Base-by-base conservation (phyloP, 2,329 filamentous ascomycete species). In the Stenocarpella maydis region DNA sequence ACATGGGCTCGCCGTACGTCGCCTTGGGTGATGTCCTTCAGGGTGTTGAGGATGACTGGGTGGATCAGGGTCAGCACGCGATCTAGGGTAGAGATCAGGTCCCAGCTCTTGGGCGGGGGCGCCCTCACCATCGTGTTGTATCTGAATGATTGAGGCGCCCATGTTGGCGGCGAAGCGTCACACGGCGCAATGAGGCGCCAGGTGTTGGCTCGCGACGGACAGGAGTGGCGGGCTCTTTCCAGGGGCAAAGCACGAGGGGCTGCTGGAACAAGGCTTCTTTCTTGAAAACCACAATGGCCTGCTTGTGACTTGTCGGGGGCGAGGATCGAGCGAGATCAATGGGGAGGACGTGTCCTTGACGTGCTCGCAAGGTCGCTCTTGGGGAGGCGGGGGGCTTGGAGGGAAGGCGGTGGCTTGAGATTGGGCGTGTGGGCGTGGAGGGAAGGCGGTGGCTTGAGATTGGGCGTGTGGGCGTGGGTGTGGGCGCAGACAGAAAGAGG, bases 141-240 rank as follows among this genome's bases (percentile, higher is more conserved):
- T 90, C 78, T 94, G 90, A 77, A 97, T 91, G 76, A 95, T 88
- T 73, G 94, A 97, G 81, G 92, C 85, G 76, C 89, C 91, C 94
- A 97, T 97, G 76, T 80, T 90, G 85, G 81, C 79, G 79, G 72
- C 71, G 72, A 70, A 73, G 72, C 61, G 65, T 71, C 69, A 71
- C 71, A 49, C 69, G 49, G 65, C 28, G 65, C 54, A 43, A 50
- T 64, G 28, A 60, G 37, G 61, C 65, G 49, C 47, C 68, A 50
- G 50, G 67, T 19, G 63, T 55, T 60, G 58, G 34, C 64, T 53
- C 50, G 41, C 24, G 63, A 41, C 50, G 31, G 63, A 41, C 50
- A 58, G 41, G 52, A 58, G n/a, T 49, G 41, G 54, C 45, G 41
- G 65, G 28, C 58, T 49, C 41, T 63, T 34, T 43, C 58, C n/a